Percentiles rank a stretch among this genome's conserved stretches.
Conservation (phyloP, 495 filamentous ascomycete species). For the Xylaria longipes region DNA sequence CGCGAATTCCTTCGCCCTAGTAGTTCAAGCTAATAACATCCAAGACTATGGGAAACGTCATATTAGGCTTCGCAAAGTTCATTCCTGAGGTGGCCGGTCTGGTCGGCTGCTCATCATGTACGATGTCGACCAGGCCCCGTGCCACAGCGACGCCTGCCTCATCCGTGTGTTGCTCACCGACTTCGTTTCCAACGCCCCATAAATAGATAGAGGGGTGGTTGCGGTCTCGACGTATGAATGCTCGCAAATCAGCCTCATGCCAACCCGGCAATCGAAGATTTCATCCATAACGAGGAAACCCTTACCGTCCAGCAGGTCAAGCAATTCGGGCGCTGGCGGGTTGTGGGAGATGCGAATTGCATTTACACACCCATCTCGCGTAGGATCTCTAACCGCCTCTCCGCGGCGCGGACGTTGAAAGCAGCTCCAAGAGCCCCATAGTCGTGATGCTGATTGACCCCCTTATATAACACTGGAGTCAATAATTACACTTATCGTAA, state of each 20-base stretch:
- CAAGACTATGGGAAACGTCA: conserved; percentile 35
- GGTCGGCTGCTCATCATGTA: conserved; percentile 44
- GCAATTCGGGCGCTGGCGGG: conserved; percentile 55
- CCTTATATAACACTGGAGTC: too few species aligned
- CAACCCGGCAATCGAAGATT: conserved; percentile 51
- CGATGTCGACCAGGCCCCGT: conserved; percentile 38
- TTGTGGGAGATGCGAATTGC: conserved; percentile 52
- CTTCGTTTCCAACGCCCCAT: conserved; percentile 53
- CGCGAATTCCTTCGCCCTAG: conserved; percentile 46
- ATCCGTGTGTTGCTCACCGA: conserved; percentile 41
- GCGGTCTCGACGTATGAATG: conserved; percentile 50
- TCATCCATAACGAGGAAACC: conserved; percentile 61
- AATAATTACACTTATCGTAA: too few species aligned
- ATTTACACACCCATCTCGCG: conserved; percentile 49
- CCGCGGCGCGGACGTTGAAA: conserved; percentile 36
- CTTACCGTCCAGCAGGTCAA: conserved; percentile 59
- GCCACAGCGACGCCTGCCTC: conserved; percentile 29
- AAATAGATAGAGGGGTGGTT: conserved; percentile 53
- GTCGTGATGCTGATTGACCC: conserved; percentile 21
- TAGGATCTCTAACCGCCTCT: conserved; percentile 48
- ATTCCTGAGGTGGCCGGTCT: conserved; percentile 43
- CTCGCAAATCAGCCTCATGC: conserved; percentile 50
- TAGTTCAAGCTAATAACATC: conserved; percentile 53
- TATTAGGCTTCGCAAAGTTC: conserved; percentile 40
- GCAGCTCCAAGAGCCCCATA: neutral